phyloP scores from a whole-genome alignment of 805 yeast species.

The Saturnispora diversa region DNA sequence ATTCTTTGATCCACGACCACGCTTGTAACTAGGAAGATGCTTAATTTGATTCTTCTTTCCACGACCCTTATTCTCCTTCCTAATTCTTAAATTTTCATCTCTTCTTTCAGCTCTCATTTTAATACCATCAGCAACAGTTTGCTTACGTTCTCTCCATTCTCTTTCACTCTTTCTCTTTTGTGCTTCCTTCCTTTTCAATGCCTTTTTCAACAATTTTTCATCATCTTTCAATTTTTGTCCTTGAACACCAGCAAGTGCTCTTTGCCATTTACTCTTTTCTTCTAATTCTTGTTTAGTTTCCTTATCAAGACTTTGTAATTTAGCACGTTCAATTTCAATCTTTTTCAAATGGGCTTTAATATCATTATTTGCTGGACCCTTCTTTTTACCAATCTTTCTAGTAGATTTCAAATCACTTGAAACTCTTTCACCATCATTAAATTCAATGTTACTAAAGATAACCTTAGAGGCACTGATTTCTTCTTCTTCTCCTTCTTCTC shows the following conservation, averaged over 20 bases:
- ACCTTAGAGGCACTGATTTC: conserved; percentile 32
- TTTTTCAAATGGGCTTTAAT: conserved; percentile 71
- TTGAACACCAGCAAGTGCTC: conserved; percentile 76
- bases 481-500: conserved; percentile 30
- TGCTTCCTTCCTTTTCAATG: conserved; percentile 75
- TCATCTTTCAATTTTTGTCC: conserved; percentile 86
- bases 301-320: conserved; percentile 47
- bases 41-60: conserved; percentile 67
- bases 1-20: conserved; percentile 32
- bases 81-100: conserved; percentile 80
- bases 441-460: conserved; percentile 73
- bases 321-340: conserved; percentile 65
- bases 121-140: conserved; percentile 65
- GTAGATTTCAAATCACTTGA: conserved; percentile 61
- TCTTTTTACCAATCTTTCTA: conserved; percentile 52
- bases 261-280: conserved; percentile 79
- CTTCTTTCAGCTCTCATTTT: conserved; percentile 76
- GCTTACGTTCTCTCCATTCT: conserved; percentile 90
- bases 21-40: conserved; percentile 53
- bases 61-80: conserved; percentile 79
- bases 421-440: conserved; percentile 71
- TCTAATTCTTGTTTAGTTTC: conserved; percentile 53
- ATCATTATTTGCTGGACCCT: conserved; percentile 84
- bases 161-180: conserved; percentile 77
- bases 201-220: conserved; percentile 77